Percentiles rank a stretch among this genome's conserved stretches.
Evolutionary conservation across 2,329 filamentous ascomycete genomes (phyloP).

Genomic region (Epichloe festucae): DNA sequence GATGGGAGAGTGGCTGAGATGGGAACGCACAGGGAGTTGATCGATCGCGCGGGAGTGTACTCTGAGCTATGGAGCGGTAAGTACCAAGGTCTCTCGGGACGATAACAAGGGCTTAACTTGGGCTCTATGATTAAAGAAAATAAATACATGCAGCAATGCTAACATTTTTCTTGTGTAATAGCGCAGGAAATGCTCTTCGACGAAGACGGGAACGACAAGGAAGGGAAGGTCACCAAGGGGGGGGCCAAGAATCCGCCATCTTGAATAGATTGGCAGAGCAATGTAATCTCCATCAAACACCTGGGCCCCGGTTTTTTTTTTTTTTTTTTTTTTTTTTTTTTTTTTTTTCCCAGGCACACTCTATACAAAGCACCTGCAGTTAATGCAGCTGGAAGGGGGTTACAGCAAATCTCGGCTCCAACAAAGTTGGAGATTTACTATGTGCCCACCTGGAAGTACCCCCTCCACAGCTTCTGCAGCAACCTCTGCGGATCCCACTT

Average conservation of each 20-base stretch:
- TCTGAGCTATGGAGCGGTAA: constrained; percentile 80
- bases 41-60: constrained; percentile 70
- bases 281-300: no score
- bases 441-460: constrained; percentile 23
- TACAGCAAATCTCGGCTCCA: no score
- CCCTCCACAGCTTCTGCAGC: constrained; percentile 22
- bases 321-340: no score
- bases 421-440: no score
- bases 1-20: constrained; percentile 76
- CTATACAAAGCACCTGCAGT: neutral
- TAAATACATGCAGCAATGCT: neutral
- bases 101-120: neutral
- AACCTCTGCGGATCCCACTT: constrained; percentile 25
- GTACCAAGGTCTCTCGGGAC: constrained; percentile 17
- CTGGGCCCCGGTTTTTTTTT: no score
- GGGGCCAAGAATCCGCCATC: no score
- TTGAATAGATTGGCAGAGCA: no score
- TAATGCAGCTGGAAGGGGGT: constrained; percentile 21
- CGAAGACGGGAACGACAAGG: constrained; percentile 30
- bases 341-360: no score
- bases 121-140: no score
- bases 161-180: constrained; percentile 12
- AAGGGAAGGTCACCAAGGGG: constrained; percentile 19
- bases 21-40: constrained; percentile 74
- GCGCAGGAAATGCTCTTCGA: constrained; percentile 50